Conservation (phyloP, 768 basidiomycete species). For the Rhizopogon rudus region DNA sequence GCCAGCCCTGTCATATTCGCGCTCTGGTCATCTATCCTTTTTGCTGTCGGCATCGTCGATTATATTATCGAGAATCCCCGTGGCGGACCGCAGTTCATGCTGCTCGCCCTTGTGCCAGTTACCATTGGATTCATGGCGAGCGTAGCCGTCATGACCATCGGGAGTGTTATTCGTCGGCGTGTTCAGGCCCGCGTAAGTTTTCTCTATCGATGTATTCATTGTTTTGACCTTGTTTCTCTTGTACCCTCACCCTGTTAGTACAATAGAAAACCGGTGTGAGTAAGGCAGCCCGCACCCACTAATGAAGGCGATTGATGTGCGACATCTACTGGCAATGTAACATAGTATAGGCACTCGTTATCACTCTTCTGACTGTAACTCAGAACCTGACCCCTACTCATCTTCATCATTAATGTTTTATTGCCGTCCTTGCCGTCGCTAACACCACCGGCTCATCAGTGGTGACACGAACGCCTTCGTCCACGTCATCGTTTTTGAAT, state of each 20-base stretch:
- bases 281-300: neutral
- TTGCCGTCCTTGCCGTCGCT: too few species aligned
- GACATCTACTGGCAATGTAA: too few species aligned
- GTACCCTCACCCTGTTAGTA: neutral
- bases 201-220: too few species aligned
- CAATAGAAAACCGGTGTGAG: neutral
- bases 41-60: neutral
- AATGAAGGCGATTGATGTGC: too few species aligned
- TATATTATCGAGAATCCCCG: neutral
- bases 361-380: too few species aligned
- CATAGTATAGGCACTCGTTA: too few species aligned
- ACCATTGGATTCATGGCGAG: neutral
- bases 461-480: too few species aligned
- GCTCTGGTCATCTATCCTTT: neutral
- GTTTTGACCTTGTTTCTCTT: neutral
- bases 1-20: neutral
- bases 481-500: too few species aligned
- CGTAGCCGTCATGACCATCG: neutral
- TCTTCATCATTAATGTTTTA: too few species aligned
- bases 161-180: neutral
- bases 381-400: too few species aligned
- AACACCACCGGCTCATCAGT: too few species aligned
- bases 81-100: neutral
- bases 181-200: neutral
- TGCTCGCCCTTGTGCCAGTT: neutral